phyloP scores from a whole-genome alignment of 176 grass and related monocot species.

The Aegilops tauschii region DNA sequence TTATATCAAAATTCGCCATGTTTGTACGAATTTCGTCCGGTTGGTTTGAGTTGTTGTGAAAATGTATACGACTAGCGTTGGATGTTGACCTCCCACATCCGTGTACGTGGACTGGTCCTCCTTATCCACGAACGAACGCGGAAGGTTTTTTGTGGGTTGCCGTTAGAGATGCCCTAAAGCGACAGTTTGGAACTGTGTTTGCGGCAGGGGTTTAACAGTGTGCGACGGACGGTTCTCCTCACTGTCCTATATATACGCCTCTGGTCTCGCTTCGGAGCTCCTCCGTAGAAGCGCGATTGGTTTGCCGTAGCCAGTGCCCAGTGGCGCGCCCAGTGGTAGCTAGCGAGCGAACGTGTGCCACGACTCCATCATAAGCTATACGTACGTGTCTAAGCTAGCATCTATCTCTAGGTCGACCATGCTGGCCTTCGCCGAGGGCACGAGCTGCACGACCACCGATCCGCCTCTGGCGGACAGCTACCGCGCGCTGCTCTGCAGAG shows the following conservation, averaged over 20 bases:
- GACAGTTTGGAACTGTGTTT: too few relatives aligned
- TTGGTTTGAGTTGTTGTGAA: too few relatives aligned
- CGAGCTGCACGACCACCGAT: constrained; percentile 11
- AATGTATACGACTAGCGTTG: too few relatives aligned
- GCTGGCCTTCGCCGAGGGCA: constrained; percentile 7
- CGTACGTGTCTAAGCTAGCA: not conserved
- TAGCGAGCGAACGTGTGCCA: constrained; percentile 8
- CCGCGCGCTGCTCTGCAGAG: constrained; percentile 38
- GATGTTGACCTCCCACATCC: too few relatives aligned
- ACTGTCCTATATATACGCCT: not conserved
- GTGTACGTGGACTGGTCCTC: too few relatives aligned
- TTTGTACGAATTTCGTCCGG: too few relatives aligned
- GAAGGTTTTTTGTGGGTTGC: too few relatives aligned
- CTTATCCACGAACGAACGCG: too few relatives aligned
- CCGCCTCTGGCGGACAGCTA: constrained; percentile 59
- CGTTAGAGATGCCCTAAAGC: too few relatives aligned
- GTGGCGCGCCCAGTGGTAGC: not conserved
- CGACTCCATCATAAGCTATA: not conserved
- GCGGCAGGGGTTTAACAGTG: too few relatives aligned
- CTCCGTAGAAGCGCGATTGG: not conserved
- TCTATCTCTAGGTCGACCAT: constrained; percentile 4
- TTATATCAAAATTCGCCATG: too few relatives aligned
- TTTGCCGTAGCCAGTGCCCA: not conserved
- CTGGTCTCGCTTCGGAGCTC: not conserved
- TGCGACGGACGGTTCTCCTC: not conserved